phyloP scores from a whole-genome alignment of 2,329 filamentous ascomycete species.

The Talaromyces albobiverticillius region DNA sequence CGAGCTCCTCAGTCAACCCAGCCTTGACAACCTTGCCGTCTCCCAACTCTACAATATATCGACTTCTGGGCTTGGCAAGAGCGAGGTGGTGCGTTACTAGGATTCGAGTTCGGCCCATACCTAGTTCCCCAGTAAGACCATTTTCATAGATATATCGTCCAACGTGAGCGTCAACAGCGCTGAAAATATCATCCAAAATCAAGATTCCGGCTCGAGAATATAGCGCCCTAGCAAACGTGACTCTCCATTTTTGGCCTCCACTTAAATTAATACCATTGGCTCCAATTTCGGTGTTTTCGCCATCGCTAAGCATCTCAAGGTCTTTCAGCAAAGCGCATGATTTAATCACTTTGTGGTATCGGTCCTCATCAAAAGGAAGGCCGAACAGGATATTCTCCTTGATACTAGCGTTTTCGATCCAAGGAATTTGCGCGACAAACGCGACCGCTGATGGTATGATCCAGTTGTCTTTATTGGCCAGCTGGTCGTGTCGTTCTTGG shows the following conservation, averaged over 20 bases:
- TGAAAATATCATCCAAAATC: conserved; percentile 80
- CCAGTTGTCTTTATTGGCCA: conserved; percentile 63
- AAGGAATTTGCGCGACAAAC: conserved; percentile 76
- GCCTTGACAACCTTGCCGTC: conserved; percentile 61
- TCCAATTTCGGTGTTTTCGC: conserved; percentile 77
- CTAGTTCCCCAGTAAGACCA: conserved; percentile 69
- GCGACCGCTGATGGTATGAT: conserved; percentile 67
- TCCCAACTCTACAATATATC: conserved; percentile 70
- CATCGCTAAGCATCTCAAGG: conserved; percentile 70
- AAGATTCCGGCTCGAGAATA: conserved; percentile 76
- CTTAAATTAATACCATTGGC: conserved; percentile 82
- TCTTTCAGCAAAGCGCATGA: conserved; percentile 75
- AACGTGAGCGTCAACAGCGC: conserved; percentile 75
- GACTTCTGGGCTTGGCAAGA: conserved; percentile 66
- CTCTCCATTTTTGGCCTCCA: conserved; percentile 79
- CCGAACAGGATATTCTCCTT: conserved; percentile 77
- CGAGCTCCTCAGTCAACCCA: conserved; percentile 62
- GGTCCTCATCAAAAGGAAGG: conserved; percentile 63
- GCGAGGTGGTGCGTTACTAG: conserved; percentile 78
- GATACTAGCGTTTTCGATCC: conserved; percentile 80
- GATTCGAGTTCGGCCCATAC: conserved; percentile 68
- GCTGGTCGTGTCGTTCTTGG: conserved; percentile 57
- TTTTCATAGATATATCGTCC: conserved; percentile 76
- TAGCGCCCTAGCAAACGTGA: conserved; percentile 74
- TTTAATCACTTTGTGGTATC: conserved; percentile 68